Base-by-base conservation (phyloP, 2,329 filamentous ascomycete genomes). In the Penicillium sp. region DNA sequence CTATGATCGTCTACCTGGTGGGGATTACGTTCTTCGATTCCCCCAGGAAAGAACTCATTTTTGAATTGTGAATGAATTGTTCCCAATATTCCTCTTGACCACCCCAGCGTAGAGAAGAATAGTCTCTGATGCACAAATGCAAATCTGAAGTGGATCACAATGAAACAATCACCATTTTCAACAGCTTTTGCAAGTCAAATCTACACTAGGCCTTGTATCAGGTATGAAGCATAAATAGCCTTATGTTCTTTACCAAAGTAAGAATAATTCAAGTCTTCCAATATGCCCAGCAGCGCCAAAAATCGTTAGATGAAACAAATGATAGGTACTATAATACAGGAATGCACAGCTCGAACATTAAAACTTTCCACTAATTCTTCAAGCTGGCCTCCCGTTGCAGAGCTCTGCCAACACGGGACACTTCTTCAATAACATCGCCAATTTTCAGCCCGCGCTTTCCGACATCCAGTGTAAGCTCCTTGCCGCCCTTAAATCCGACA, bases 401-500 rank as follows among this genome's bases (percentile, higher is more conserved):
- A 64, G 82, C 80, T 63, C 94, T 84, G 48, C 91, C 96, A 77
- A 97, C 91, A 67, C 94, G 83, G 73, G 97, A 89, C 42, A 96
- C 86, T 75, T 97, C 91, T 73, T 91, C 89, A 55, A 93, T 82
- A 19, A 97, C 84, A 68, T 91, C 89, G 71, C 90, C 89, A 70
- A 97, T 92, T 65, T 87, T 88, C 76, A 92, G 80, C 70, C 87
- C 88, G 67, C 89, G 80, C 73, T 88, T 88, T 65, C 90, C 86
- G 63, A 90, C 82, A 70, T 96, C 87, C 37, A 97, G 83, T 33
- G 85, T 85, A 78, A 97, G 84, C 68, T 95, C 88, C 78, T 93
- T 96, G 66, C 94, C 94, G 70, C 97, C 94, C 82, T 96, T 97
- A 76, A 97, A 97, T 68, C 92, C 95, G 64, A 99, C 77, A 38